A percentile compares a stretch with the other conserved stretches of the same genome.
Evolutionary conservation across 176 grass and related monocot genomes (phyloP).

Genomic region (Canna indica): DNA sequence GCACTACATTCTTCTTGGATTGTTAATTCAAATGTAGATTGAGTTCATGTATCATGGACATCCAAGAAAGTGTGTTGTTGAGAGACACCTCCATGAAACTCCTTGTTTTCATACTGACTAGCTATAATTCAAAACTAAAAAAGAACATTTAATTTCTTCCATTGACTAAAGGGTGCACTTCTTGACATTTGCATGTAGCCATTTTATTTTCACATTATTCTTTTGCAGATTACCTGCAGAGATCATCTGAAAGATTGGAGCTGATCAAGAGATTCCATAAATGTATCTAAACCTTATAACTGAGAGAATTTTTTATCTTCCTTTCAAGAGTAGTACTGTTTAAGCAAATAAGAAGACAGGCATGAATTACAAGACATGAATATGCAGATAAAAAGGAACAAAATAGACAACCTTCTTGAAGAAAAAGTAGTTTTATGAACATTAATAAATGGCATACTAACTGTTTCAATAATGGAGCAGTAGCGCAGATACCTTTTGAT

Average conservation of each 20-base stretch:
- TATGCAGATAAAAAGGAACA: background rate
- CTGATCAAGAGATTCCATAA: background rate
- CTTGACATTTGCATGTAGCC: background rate
- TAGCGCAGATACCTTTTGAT: slow-evolving; percentile 48
- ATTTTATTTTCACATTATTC: background rate
- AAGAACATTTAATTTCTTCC: background rate
- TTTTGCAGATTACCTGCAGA: background rate
- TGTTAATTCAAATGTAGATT: background rate
- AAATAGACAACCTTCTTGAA: background rate
- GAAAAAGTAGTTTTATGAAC: background rate
- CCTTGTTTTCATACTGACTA: background rate
- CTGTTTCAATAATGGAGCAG: background rate
- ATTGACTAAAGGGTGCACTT: background rate
- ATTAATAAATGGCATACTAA: background rate
- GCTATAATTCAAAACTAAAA: background rate
- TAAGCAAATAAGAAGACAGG: background rate
- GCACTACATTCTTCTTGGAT: background rate
- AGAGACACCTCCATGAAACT: background rate
- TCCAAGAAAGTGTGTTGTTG: background rate
- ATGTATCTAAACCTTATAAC: background rate
- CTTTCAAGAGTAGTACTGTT: background rate
- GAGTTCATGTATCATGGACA: background rate
- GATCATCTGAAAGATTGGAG: background rate
- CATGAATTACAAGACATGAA: background rate
- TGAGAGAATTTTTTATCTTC: background rate